phyloP scores from a whole-genome alignment of 169 alveolate genomes.

The Plasmodium chabaudi region DNA sequence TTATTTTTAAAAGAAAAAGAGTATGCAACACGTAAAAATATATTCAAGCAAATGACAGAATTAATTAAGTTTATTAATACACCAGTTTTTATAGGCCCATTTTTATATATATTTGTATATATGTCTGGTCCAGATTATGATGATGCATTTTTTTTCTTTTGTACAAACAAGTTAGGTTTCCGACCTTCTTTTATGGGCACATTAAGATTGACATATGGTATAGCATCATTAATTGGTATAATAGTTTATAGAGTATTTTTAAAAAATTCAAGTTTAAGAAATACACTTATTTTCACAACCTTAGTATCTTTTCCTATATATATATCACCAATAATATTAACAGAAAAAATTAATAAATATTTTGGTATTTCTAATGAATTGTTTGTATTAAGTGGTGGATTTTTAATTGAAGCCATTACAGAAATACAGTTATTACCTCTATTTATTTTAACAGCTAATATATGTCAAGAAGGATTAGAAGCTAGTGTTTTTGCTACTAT shows the following conservation, averaged over 20 bases:
- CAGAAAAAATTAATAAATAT: constrained; percentile 88
- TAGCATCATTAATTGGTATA: constrained; percentile 94
- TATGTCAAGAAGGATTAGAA: constrained; percentile 97
- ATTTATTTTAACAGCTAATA: constrained; percentile 93
- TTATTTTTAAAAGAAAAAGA: constrained; percentile 88
- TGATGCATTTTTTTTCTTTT: constrained; percentile 95
- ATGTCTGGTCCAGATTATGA: constrained; percentile 93
- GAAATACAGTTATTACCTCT: constrained; percentile 94
- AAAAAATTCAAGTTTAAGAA: constrained; percentile 89
- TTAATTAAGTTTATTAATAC: constrained; percentile 87
- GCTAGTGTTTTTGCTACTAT: constrained; percentile 96
- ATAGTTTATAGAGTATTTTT: constrained; percentile 89
- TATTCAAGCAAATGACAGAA: constrained; percentile 83
- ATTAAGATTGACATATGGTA: constrained; percentile 92
- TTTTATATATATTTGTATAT: constrained; percentile 90
- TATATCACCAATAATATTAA: constrained; percentile 88
- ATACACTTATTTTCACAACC: constrained; percentile 91
- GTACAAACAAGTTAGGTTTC: constrained; percentile 93
- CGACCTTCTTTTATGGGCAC: constrained; percentile 95
- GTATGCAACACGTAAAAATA: constrained; percentile 78
- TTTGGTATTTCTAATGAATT: constrained; percentile 92
- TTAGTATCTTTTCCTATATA: constrained; percentile 88
- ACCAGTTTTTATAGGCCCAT: constrained; percentile 92
- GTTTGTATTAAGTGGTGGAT: constrained; percentile 93
- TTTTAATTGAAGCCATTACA: constrained; percentile 93